Evolutionary conservation across 1,139 yeast species (phyloP).

Genomic region (Debaryomycetaceae sp.): DNA sequence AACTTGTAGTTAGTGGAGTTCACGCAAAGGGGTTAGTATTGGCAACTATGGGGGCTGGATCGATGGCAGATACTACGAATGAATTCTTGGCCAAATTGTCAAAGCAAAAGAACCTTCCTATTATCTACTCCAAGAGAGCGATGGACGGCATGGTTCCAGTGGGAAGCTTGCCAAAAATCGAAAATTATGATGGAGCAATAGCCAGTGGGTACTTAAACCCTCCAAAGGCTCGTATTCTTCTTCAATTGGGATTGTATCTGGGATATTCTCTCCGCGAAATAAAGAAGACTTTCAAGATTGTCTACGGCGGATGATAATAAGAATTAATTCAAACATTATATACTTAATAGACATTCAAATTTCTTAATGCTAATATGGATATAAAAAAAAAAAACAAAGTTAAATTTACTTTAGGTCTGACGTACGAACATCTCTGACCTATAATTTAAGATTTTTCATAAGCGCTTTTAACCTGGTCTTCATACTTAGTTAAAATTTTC

Average conservation of each 20-base stretch:
- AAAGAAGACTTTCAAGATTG: slow-evolving; percentile 46
- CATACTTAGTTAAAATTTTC: slow-evolving; percentile 71
- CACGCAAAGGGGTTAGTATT: slow-evolving; percentile 53
- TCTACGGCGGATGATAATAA: slow-evolving; percentile 17
- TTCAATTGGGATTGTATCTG: slow-evolving; percentile 55
- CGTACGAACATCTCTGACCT: not conserved
- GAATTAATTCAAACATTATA: not conserved
- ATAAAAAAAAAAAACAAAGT: not conserved
- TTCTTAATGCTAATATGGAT: slow-evolving; percentile 1
- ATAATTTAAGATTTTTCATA: slow-evolving; percentile 24
- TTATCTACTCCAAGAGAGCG: slow-evolving; percentile 62
- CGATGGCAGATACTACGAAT: slow-evolving; percentile 52
- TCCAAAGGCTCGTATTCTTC: slow-evolving; percentile 58
- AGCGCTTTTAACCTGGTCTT: slow-evolving; percentile 56
- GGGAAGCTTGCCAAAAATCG: slow-evolving; percentile 32
- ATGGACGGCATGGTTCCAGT: slow-evolving; percentile 55
- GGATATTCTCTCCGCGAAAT: slow-evolving; percentile 39
- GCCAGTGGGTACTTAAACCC: slow-evolving; percentile 71
- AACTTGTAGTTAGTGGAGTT: slow-evolving; percentile 40
- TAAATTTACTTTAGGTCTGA: not conserved
- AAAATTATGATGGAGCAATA: slow-evolving; percentile 18
- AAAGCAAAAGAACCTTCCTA: slow-evolving; percentile 40
- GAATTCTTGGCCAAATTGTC: slow-evolving; percentile 32
- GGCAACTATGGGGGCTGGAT: slow-evolving; percentile 74
- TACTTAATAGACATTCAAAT: slow-evolving; percentile 1